Percentiles rank a stretch among this genome's conserved stretches.
These are phyloP conservation scores for Penicillium sp. DNA, from an alignment of 2,329 filamentous ascomycete genomes.

Conservation along the genomic window DNA sequence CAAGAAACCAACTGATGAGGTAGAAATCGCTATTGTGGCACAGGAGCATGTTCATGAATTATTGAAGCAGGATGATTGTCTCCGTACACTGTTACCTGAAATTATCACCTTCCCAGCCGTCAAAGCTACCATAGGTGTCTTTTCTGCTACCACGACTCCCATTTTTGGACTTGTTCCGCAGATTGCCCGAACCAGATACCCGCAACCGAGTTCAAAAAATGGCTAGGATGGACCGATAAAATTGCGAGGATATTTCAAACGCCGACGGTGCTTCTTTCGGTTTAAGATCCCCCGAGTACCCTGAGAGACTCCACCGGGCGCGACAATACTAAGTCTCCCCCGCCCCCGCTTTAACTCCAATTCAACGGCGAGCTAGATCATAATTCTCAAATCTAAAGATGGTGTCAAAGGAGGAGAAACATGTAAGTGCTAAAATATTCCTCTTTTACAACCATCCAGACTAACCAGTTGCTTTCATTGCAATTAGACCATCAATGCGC, in stretches of 20 bases:
- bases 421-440: not conserved
- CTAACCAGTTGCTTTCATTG: not conserved
- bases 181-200: not conserved
- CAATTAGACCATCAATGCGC: constrained; percentile 38
- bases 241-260: not conserved
- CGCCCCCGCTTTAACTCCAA: not conserved
- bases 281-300: constrained; percentile 1
- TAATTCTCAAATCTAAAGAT: not conserved
- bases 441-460: not conserved
- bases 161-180: not conserved
- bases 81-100: not conserved
- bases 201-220: not conserved
- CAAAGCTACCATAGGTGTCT: not conserved
- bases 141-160: not conserved
- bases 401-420: not conserved
- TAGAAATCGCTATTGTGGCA: too few relatives aligned
- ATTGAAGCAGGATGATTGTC: too few relatives aligned
- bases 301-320: not conserved
- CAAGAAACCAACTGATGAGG: not conserved
- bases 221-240: not conserved
- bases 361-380: not conserved
- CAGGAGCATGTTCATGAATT: too few relatives aligned
- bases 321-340: constrained; percentile 2
- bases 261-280: not conserved
- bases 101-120: not conserved